Conservation (phyloP, 2,329 filamentous ascomycete genomes). For the Arthrinium puccinioides region DNA sequence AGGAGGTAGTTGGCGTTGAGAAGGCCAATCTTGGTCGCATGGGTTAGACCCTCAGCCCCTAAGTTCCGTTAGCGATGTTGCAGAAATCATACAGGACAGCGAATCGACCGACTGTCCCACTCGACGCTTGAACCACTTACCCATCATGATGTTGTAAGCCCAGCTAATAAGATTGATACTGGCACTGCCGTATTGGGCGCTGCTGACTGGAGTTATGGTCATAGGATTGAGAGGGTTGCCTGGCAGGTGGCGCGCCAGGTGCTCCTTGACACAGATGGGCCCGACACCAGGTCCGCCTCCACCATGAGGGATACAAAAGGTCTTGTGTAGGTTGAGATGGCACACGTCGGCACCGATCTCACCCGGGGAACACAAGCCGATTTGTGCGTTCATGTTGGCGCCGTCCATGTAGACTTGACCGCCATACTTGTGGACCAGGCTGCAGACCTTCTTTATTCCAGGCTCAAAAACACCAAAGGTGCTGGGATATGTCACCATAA, state of each 20-base stretch:
- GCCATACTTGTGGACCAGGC: constrained; percentile 78
- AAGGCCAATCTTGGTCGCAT: constrained; percentile 87
- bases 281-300: constrained; percentile 91
- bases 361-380: constrained; percentile 87
- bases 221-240: constrained; percentile 25
- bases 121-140: too few relatives aligned
- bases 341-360: constrained; percentile 95
- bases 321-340: constrained; percentile 97
- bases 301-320: constrained; percentile 95
- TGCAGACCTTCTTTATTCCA: constrained; percentile 74
- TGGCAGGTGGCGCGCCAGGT: constrained; percentile 71
- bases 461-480: constrained; percentile 96
- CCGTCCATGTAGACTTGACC: constrained; percentile 98
- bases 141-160: constrained; percentile 95
- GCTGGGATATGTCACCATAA: constrained; percentile 96
- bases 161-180: constrained; percentile 92
- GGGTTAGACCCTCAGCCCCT: constrained; percentile 67
- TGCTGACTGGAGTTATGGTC: constrained; percentile 66
- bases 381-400: constrained; percentile 97
- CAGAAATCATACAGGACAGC: background rate
- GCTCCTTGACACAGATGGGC: constrained; percentile 83
- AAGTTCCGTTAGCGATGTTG: too few relatives aligned
- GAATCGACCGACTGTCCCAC: too few relatives aligned
- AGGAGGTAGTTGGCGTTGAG: constrained; percentile 97
- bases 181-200: constrained; percentile 79